Evolutionary conservation across 2,329 filamentous ascomycete species (phyloP).

Genomic region (Fusarium lateritium): DNA sequence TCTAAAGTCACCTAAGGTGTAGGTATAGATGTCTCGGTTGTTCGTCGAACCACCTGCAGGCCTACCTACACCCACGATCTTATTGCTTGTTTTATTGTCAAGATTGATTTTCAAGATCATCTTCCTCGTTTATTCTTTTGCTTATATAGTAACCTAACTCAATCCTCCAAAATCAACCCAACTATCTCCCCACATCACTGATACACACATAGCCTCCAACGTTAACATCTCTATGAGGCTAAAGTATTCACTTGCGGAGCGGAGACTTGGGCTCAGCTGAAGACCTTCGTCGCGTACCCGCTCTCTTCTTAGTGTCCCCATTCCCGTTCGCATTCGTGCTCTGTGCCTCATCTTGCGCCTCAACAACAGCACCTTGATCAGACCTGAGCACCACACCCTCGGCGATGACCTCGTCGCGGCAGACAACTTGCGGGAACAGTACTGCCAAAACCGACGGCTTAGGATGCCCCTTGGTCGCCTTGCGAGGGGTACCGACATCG

Average conservation of each 20-base stretch:
- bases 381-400: slow-evolving; percentile 47
- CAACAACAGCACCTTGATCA: slow-evolving; percentile 39
- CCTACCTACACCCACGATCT: too few species aligned
- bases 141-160: not conserved
- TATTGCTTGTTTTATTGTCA: too few species aligned
- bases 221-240: too few species aligned
- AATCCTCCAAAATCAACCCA: not conserved
- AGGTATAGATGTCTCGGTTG: too few species aligned
- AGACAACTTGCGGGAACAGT: slow-evolving; percentile 49
- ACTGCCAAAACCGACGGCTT: slow-evolving; percentile 27
- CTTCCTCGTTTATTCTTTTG: slow-evolving; percentile 2
- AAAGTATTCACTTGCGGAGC: slow-evolving; percentile 19
- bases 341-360: slow-evolving; percentile 35
- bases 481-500: slow-evolving; percentile 20
- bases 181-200: not conserved
- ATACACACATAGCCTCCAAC: not conserved
- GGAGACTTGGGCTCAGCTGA: slow-evolving; percentile 33
- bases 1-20: too few species aligned
- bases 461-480: slow-evolving; percentile 9
- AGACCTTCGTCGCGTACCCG: slow-evolving; percentile 17
- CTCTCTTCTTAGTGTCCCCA: slow-evolving; percentile 35
- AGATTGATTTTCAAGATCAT: not conserved
- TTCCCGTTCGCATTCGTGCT: slow-evolving; percentile 19
- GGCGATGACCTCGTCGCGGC: slow-evolving; percentile 43
- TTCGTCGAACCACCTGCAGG: too few species aligned